These are phyloP conservation scores for Aschersonia sp. DNA, from an alignment of 2,329 filamentous ascomycete species.

Conservation along the genomic window DNA sequence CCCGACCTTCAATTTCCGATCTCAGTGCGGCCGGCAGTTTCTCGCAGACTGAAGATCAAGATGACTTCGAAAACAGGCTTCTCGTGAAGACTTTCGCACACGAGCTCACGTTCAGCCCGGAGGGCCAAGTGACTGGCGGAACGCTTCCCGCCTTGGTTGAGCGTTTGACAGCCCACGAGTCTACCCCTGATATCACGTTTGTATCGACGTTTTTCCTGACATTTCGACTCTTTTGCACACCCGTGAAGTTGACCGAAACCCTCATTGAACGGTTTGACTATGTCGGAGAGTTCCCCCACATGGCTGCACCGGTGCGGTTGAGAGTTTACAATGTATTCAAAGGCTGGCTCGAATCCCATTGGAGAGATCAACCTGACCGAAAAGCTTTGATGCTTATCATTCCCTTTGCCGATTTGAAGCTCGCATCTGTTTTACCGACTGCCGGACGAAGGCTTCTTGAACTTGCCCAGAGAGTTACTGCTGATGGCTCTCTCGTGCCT, in stretches of 20 bases:
- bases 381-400: slow-evolving; percentile 63
- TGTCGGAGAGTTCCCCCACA: slow-evolving; percentile 59
- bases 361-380: slow-evolving; percentile 70
- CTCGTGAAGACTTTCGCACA: slow-evolving; percentile 86
- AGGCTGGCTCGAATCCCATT: slow-evolving; percentile 92
- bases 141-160: slow-evolving; percentile 87
- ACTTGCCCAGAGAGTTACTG: slow-evolving; percentile 63
- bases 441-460: slow-evolving; percentile 73
- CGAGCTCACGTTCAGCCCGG: slow-evolving; percentile 85
- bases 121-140: slow-evolving; percentile 86
- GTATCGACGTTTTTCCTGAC: slow-evolving; percentile 94
- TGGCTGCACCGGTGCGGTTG: slow-evolving; percentile 69
- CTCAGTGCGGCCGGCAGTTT: slow-evolving; percentile 53
- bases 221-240: slow-evolving; percentile 83
- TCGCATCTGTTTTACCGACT: slow-evolving; percentile 54
- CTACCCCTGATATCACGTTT: slow-evolving; percentile 81
- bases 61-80: slow-evolving; percentile 71
- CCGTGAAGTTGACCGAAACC: slow-evolving; percentile 61
- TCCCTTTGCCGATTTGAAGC: slow-evolving; percentile 62
- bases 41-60: slow-evolving; percentile 56
- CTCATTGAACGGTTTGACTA: slow-evolving; percentile 92
- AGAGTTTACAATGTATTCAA: slow-evolving; percentile 96
- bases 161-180: slow-evolving; percentile 81
- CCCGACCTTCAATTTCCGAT: slow-evolving; percentile 51
- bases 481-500: slow-evolving; percentile 63